Percentiles rank a stretch among this genome's conserved stretches.
Evolutionary conservation across 2,329 filamentous ascomycete species (phyloP).

Genomic region (Triangularia verruculosa): DNA sequence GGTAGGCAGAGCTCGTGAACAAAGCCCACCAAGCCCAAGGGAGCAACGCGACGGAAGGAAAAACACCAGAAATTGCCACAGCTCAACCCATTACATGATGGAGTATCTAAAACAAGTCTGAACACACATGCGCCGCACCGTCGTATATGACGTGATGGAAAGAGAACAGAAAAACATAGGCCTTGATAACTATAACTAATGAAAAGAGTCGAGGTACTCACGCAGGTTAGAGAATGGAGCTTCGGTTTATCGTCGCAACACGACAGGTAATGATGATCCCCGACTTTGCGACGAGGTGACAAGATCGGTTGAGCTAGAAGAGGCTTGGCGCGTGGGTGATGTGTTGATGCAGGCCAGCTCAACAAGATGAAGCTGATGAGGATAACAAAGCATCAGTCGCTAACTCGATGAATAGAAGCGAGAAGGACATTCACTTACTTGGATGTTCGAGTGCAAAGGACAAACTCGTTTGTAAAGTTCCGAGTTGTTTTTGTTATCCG

Average conservation of each 20-base stretch:
- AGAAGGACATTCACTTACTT: not conserved
- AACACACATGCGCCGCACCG: not conserved
- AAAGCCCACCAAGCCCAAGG: not conserved
- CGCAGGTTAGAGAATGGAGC: not conserved
- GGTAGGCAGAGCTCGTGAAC: not conserved
- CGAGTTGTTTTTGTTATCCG: not conserved
- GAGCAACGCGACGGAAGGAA: not conserved
- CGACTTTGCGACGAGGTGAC: not conserved
- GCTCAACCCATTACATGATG: not conserved
- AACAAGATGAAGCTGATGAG: not conserved
- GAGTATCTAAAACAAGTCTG: not conserved
- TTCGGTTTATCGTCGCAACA: not conserved
- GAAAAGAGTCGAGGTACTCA: not conserved
- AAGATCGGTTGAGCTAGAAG: not conserved
- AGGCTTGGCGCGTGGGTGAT: not conserved
- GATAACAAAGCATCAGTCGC: not conserved
- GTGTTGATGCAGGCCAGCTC: not conserved
- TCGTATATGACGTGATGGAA: not conserved
- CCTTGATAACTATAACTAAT: not conserved
- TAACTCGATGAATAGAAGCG: not conserved
- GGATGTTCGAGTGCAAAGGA: not conserved
- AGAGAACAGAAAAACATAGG: not conserved
- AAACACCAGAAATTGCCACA: not conserved
- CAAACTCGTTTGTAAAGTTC: not conserved
- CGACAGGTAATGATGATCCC: not conserved